Evolutionary conservation across 805 yeast genomes (phyloP).

Genomic region (Saccharomycopsis sp.): DNA sequence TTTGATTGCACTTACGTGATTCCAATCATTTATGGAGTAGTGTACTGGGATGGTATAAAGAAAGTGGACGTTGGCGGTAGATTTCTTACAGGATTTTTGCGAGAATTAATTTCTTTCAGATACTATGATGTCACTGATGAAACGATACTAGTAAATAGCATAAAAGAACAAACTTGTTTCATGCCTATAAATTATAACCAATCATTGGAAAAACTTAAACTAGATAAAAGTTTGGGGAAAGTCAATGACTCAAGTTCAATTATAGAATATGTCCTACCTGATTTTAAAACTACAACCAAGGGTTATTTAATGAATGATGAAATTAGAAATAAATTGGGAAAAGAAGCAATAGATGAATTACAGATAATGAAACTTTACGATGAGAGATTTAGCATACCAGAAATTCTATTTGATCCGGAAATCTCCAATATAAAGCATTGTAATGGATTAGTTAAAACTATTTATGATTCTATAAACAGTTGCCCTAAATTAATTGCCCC

Average conservation of each 20-base stretch:
- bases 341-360: conserved; percentile 35
- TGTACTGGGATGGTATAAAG: conserved; percentile 68
- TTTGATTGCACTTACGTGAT: conserved; percentile 80
- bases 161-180: conserved; percentile 73
- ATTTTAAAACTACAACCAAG: conserved; percentile 67
- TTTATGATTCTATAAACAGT: conserved; percentile 59
- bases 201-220: conserved; percentile 37
- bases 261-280: conserved; percentile 79
- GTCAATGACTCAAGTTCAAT: conserved; percentile 27
- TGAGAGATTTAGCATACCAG: conserved; percentile 87
- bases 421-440: conserved; percentile 65
- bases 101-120: conserved; percentile 81
- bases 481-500: conserved; percentile 74
- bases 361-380: conserved; percentile 68
- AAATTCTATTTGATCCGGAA: conserved; percentile 78
- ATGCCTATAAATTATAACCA: conserved; percentile 53
- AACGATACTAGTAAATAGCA: conserved; percentile 71
- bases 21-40: conserved; percentile 75
- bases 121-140: conserved; percentile 94
- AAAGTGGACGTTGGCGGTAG: conserved; percentile 86
- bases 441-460: conserved; percentile 68
- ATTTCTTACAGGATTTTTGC: conserved; percentile 69
- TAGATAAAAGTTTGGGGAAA: conserved; percentile 24
- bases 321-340: conserved; percentile 21
- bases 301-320: conserved; percentile 53